These are phyloP conservation scores for Suillus plorans DNA, from an alignment of 768 basidiomycete genomes.

Conservation along the genomic window DNA sequence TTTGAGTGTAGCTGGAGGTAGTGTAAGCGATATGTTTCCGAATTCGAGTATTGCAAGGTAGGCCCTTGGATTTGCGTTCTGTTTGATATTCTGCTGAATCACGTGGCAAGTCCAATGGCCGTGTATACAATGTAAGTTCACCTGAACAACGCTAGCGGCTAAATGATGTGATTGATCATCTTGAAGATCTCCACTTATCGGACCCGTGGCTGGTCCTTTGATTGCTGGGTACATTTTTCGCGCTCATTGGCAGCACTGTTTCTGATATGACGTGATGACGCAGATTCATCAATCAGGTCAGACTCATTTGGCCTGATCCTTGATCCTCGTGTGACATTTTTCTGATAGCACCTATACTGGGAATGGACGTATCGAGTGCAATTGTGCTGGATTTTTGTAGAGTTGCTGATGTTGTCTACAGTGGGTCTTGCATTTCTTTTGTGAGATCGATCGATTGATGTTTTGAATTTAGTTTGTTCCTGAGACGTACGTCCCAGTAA, in stretches of 20 bases:
- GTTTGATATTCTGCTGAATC: conserved; percentile 8
- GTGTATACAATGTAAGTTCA: conserved; percentile 43
- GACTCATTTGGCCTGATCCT: conserved; percentile 7
- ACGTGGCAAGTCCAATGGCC: conserved; percentile 50
- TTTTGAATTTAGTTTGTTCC: conserved; percentile 50
- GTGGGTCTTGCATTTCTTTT: conserved; percentile 33
- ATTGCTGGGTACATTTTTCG: conserved; percentile 49
- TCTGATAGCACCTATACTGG: conserved; percentile 55
- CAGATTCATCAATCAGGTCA: conserved; percentile 70
- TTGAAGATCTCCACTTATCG: conserved; percentile 49
- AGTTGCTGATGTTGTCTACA: conserved; percentile 49
- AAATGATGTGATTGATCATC: background rate
- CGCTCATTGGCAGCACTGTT: background rate
- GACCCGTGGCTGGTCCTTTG: conserved; percentile 55
- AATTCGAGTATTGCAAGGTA: conserved; percentile 61
- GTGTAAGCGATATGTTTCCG: conserved; percentile 55
- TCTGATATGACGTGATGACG: background rate
- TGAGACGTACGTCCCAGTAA: conserved; percentile 67
- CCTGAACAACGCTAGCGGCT: background rate
- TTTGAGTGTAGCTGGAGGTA: conserved; percentile 61
- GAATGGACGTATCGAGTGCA: conserved; percentile 77
- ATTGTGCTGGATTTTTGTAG: conserved; percentile 64
- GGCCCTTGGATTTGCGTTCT: conserved; percentile 17
- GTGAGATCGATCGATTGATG: background rate
- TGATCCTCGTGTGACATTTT: conserved; percentile 1